A percentile compares a stretch with the other conserved stretches of the same genome.
Conservation (phyloP, 129 eudicot genomes). For the Flaveria sonorensis region DNA sequence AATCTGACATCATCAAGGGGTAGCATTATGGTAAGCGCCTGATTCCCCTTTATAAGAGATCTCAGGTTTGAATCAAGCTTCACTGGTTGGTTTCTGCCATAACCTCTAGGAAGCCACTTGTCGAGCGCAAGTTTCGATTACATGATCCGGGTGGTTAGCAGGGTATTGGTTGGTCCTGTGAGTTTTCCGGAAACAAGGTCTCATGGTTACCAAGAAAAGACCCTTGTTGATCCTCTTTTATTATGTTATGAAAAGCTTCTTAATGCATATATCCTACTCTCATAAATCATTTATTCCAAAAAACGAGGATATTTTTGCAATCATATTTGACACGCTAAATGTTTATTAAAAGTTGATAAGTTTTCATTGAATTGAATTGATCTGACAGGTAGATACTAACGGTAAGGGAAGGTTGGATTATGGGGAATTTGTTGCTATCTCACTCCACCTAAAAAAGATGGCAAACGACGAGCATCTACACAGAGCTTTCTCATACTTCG, state of each 20-base stretch:
- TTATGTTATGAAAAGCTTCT: not conserved
- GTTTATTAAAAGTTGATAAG: not conserved
- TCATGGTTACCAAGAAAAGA: not conserved
- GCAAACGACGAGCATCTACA: constrained; percentile 83
- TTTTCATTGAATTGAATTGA: not conserved
- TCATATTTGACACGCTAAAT: not conserved
- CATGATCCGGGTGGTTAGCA: no score
- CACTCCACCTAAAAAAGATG: constrained; percentile 75
- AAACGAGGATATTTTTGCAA: not conserved
- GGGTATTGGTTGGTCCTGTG: no score
- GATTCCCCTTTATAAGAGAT: no score
- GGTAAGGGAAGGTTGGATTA: constrained; percentile 79
- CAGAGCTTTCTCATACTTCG: constrained; percentile 80
- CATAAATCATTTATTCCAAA: no score
- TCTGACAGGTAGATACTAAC: constrained; percentile 63
- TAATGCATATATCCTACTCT: no score
- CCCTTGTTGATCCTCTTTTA: not conserved
- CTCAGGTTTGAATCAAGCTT: no score
- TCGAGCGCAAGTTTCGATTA: no score
- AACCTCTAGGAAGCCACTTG: no score
- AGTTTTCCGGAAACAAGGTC: no score
- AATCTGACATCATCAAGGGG: no score
- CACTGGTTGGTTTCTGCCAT: no score
- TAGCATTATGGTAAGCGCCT: no score
- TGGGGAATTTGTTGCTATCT: constrained; percentile 74